A percentile compares a stretch with the other conserved stretches of the same genome.
These are phyloP conservation scores for Rhizopogon roseolus DNA, from an alignment of 768 basidiomycete species.

Conservation along the genomic window DNA sequence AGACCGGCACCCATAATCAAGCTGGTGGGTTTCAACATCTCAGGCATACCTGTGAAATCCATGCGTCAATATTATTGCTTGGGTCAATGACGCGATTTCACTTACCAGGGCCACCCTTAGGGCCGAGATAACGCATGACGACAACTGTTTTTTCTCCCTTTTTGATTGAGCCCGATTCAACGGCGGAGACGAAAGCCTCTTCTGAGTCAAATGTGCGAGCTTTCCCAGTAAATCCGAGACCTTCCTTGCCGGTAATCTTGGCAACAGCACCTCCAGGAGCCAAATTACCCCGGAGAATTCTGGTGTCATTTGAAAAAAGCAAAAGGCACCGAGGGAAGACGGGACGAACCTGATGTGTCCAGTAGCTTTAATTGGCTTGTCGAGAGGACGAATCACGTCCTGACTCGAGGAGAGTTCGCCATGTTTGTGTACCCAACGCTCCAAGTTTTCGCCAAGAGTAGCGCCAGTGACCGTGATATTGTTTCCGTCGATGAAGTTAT, in stretches of 20 bases:
- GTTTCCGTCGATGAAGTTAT: constrained; percentile 86
- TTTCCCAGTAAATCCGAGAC: constrained; percentile 82
- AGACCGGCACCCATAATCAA: constrained; percentile 98
- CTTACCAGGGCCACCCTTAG: constrained; percentile 92
- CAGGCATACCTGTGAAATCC: constrained; percentile 79
- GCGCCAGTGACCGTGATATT: constrained; percentile 88
- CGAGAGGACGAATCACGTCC: constrained; percentile 83
- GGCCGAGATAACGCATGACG: constrained; percentile 93
- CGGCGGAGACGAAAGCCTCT: constrained; percentile 80
- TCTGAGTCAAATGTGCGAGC: constrained; percentile 92
- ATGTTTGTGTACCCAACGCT: constrained; percentile 77
- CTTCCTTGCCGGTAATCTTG: constrained; percentile 96
- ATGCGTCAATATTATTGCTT: constrained; percentile 5
- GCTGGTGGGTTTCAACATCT: constrained; percentile 98
- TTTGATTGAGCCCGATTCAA: constrained; percentile 84
- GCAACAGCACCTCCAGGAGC: constrained; percentile 95
- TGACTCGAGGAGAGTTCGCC: constrained; percentile 72
- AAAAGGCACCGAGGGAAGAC: constrained; percentile 1
- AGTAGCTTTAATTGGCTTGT: constrained; percentile 82
- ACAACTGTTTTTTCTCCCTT: constrained; percentile 96
- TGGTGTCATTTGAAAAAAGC: constrained; percentile 22
- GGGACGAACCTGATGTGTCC: constrained; percentile 78
- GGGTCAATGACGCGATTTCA: neutral
- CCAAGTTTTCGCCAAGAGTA: constrained; percentile 89
- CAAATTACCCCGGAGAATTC: constrained; percentile 87